A percentile compares a stretch with the other conserved stretches of the same genome.
Conservation (phyloP, 2,329 filamentous ascomycete species). For the Colletotrichum plurivorum region DNA sequence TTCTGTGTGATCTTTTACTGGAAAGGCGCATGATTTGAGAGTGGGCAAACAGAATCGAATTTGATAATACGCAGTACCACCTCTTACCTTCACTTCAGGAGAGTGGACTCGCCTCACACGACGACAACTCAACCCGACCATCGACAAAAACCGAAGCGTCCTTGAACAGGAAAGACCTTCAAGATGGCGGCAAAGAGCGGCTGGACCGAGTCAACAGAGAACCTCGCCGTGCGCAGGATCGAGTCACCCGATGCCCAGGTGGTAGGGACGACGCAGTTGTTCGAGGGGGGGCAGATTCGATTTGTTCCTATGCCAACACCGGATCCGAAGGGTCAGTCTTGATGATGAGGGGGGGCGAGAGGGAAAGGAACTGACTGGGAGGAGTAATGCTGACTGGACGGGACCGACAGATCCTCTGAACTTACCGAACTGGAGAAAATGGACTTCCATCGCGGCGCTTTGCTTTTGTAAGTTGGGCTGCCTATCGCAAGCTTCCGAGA, state of each 20-base stretch:
- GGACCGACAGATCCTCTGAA: constrained; percentile 48
- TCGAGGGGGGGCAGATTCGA: constrained; percentile 41
- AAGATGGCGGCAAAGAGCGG: constrained; percentile 39
- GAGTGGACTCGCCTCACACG: not conserved
- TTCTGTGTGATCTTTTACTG: not conserved
- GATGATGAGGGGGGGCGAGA: too few relatives aligned
- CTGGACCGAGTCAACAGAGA: constrained; percentile 43
- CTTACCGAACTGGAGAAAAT: constrained; percentile 49
- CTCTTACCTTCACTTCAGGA: not conserved
- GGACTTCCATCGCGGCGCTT: constrained; percentile 47
- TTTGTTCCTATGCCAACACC: constrained; percentile 48
- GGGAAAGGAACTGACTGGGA: not conserved
- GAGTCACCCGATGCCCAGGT: constrained; percentile 44
- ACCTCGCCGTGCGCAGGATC: constrained; percentile 40
- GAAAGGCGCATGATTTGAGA: constrained; percentile 10
- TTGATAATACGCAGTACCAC: too few relatives aligned
- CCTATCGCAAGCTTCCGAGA: not conserved
- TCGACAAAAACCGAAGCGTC: not conserved
- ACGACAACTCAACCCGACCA: constrained; percentile 5
- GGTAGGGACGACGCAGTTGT: constrained; percentile 45
- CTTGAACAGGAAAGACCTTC: constrained; percentile 19
- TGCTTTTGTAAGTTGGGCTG: constrained; percentile 47
- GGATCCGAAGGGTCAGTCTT: constrained; percentile 47
- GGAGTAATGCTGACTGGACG: constrained; percentile 14
- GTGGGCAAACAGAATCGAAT: too few relatives aligned